Base-by-base conservation (phyloP, 139 green algal species). In the Edaphochlamys debaryana region DNA sequence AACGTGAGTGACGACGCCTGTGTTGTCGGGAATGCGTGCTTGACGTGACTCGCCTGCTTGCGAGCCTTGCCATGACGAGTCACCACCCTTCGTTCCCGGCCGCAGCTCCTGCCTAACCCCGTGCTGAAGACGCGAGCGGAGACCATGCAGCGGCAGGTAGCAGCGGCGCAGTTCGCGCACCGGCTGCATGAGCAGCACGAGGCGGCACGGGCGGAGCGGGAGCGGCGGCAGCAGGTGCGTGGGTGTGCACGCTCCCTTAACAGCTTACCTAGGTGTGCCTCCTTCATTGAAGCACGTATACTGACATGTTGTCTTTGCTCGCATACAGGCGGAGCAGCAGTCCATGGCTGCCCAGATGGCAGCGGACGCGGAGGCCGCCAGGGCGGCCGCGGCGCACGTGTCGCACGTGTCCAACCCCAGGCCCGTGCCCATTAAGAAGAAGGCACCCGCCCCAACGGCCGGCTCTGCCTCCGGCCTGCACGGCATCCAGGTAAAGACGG, bases 91-190 rank as follows among this genome's bases (percentile, higher is more conserved):
- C n/a, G n/a, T n/a, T n/a, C n/a, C n/a, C n/a, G n/a, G n/a, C n/a
- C 34, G 78, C 78, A 84, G 78, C 58, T 84, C 15, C 36, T 84
- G 15, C 78, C 78, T 4, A 84, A 84, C 27, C 78, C 78, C 27
- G 78, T 76, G 34, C 48, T 50, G 1, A 13, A 32, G 20, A 84
- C 68, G 50, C 78, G 76, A 37, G 42, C 78, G 0, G 48, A 84
- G 50, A 36, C 29, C 0, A 32, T 58, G 15, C 66, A 75, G 29
- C 78, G 78, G 6, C 66, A 76, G 30, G 50, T 37, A 0, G 66
- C 78, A 1, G 66, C 66, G 5, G 30, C 78, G 2, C 32, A 50
- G 37, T 84, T 77, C 40, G 66, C 58, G 27, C 54, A 84, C 13
- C 48, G 50, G 0, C 36, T 84, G 2, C 78, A 84, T 48, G 32